A percentile compares a stretch with the other conserved stretches of the same genome.
Evolutionary conservation across 208 protist genomes (phyloP).

Genomic region (Crithidia mellificae): DNA sequence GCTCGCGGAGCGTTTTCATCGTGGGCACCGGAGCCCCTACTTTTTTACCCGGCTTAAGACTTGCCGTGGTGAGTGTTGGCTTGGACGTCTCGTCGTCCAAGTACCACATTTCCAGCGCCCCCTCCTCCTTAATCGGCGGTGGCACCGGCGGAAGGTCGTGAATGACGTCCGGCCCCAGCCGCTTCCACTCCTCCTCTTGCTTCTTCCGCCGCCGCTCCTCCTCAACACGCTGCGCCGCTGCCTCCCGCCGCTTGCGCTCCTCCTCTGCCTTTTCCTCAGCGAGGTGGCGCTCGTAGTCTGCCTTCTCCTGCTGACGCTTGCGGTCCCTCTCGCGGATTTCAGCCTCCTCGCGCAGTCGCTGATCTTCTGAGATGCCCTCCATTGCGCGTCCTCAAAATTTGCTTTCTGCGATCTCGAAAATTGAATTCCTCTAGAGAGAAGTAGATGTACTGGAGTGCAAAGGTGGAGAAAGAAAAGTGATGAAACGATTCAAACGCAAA

Average conservation of each 20-base stretch:
- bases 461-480: too few relatives aligned
- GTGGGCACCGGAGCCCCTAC: constrained; percentile 47
- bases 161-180: constrained; percentile 78
- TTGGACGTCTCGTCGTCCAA: constrained; percentile 84
- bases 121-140: constrained; percentile 50
- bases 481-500: too few relatives aligned
- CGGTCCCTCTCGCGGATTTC: constrained; percentile 83
- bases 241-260: constrained; percentile 58
- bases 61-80: constrained; percentile 57
- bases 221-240: constrained; percentile 62
- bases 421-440: too few relatives aligned
- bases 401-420: too few relatives aligned
- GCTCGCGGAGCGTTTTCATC: constrained; percentile 74
- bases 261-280: constrained; percentile 64
- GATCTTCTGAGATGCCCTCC: constrained; percentile 43
- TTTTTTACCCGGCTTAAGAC: constrained; percentile 75
- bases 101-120: constrained; percentile 79
- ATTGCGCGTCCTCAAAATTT: constrained; percentile 16
- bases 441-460: too few relatives aligned
- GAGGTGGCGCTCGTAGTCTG: constrained; percentile 65
- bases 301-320: constrained; percentile 70
- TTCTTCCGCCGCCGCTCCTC: constrained; percentile 62
- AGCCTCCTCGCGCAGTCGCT: constrained; percentile 74
- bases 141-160: constrained; percentile 81
- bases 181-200: constrained; percentile 85